phyloP scores from a whole-genome alignment of 2,329 filamentous ascomycete genomes.

The Microdochium paspali region DNA sequence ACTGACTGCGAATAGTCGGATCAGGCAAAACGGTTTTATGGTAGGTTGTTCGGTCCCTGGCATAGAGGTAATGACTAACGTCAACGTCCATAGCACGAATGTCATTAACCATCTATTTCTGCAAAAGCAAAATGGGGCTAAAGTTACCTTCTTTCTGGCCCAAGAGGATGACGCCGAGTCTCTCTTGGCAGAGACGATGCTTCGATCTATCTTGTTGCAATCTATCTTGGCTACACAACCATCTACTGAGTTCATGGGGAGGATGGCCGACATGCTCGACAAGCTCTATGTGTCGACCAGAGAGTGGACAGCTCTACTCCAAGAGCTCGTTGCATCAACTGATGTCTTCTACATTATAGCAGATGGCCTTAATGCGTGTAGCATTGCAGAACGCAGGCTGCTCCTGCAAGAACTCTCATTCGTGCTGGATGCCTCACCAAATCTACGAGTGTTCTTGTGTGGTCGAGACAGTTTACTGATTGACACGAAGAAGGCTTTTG shows the following conservation, averaged over 20 bases:
- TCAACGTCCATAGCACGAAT: constrained; percentile 1
- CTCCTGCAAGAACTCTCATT: not conserved
- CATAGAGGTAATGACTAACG: too few species aligned
- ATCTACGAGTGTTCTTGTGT: not conserved
- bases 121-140: not conserved
- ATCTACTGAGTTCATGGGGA: not conserved
- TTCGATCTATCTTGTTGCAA: constrained; percentile 9
- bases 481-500: not conserved
- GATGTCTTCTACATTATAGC: not conserved
- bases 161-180: constrained; percentile 7
- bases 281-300: not conserved
- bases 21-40: constrained; percentile 3
- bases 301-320: not conserved
- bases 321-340: not conserved
- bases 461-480: not conserved
- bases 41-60: too few species aligned
- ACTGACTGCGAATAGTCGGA: not conserved
- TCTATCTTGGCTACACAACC: not conserved
- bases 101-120: constrained; percentile 3
- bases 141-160: constrained; percentile 10
- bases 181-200: constrained; percentile 6
- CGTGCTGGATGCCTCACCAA: not conserved
- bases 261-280: not conserved
- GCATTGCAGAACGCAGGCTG: not conserved
- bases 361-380: not conserved